phyloP scores from a whole-genome alignment of 208 protist species.

The Kentomonas sorsogonicus region DNA sequence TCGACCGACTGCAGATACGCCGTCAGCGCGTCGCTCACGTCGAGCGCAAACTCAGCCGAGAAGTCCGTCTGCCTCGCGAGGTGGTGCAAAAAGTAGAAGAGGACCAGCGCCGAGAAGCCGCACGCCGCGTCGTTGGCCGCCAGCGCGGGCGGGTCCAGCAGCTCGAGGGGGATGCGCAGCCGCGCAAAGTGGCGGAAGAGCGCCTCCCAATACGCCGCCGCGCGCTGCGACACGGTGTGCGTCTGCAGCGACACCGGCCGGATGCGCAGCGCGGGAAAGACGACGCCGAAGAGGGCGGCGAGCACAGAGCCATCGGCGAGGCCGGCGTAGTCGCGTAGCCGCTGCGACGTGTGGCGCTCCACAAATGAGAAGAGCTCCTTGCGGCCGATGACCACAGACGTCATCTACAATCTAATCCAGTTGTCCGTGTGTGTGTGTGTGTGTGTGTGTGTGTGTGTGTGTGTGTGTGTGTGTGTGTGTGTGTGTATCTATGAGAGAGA shows the following conservation, averaged over 20 bases:
- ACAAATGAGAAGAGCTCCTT: constrained; percentile 82
- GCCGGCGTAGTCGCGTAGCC: constrained; percentile 46
- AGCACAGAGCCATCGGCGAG: constrained; percentile 58
- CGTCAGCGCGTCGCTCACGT: constrained; percentile 53
- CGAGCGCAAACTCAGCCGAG: constrained; percentile 66
- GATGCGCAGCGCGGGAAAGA: constrained; percentile 55
- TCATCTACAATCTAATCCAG: constrained; percentile 7
- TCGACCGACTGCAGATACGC: constrained; percentile 69
- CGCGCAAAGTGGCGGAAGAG: constrained; percentile 37
- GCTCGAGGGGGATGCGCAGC: constrained; percentile 39
- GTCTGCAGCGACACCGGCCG: constrained; percentile 50
- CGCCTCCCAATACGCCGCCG: constrained; percentile 50
- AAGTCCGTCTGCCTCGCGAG: constrained; percentile 70
- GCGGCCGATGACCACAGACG: constrained; percentile 46
- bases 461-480: too few relatives aligned
- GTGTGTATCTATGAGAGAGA: not conserved
- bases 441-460: too few relatives aligned
- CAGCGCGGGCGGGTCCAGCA: constrained; percentile 44
- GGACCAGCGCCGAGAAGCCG: constrained; percentile 63
- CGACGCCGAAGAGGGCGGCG: constrained; percentile 54
- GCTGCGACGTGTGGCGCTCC: constrained; percentile 50
- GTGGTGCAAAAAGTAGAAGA: constrained; percentile 80
- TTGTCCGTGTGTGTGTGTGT: too few relatives aligned
- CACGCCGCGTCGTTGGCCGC: constrained; percentile 25
- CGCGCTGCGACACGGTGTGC: constrained; percentile 51